These are phyloP conservation scores for Vigna reflexopilosa DNA, from an alignment of 306 rosid genomes.

Conservation along the genomic window DNA sequence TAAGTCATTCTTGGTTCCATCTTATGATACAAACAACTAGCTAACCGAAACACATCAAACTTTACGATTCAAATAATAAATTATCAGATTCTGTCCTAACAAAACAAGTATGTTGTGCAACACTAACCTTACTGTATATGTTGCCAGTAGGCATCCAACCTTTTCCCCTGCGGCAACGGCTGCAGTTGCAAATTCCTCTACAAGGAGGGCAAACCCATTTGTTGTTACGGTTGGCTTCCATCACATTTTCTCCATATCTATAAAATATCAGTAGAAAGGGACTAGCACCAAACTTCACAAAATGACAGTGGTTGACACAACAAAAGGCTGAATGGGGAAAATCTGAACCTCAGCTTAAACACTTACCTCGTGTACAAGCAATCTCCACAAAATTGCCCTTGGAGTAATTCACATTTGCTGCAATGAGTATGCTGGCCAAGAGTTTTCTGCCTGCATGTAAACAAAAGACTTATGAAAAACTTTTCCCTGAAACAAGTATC, in stretches of 20 bases:
- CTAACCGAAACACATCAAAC: neutral
- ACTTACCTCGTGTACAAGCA: constrained; percentile 82
- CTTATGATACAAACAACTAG: neutral
- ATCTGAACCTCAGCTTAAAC: constrained; percentile 37
- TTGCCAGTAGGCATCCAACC: constrained; percentile 85
- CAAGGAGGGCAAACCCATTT: constrained; percentile 77
- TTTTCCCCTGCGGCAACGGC: constrained; percentile 66
- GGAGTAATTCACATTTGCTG: constrained; percentile 67
- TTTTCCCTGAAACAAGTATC: constrained; percentile 33
- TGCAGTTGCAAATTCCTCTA: constrained; percentile 81
- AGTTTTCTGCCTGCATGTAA: constrained; percentile 73
- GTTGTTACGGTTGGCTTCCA: constrained; percentile 55
- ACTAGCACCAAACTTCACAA: constrained; percentile 3
- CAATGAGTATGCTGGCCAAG: constrained; percentile 61
- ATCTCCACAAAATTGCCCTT: constrained; percentile 81
- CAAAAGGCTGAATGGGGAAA: neutral
- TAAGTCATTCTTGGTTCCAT: neutral
- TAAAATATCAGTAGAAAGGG: constrained; percentile 16
- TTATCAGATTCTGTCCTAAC: neutral
- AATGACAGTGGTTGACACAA: constrained; percentile 10
- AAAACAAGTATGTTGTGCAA: neutral
- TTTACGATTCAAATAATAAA: neutral
- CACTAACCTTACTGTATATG: constrained; percentile 66
- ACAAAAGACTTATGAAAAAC: constrained; percentile 17
- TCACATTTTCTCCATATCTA: constrained; percentile 81